Conservation (phyloP, 1,139 yeast genomes). For the Kodamaea alishanica region DNA sequence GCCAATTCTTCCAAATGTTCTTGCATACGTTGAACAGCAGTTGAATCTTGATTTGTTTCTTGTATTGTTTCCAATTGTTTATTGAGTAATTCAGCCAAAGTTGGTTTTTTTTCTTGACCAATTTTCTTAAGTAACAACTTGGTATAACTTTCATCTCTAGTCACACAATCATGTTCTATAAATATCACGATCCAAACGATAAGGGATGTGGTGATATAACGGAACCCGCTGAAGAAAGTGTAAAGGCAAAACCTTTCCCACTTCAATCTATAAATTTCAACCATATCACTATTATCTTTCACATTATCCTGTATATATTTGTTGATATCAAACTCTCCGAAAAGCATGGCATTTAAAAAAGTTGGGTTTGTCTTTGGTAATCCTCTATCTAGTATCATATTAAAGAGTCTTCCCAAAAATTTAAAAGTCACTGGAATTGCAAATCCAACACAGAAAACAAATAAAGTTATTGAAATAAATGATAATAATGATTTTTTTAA, state of each 20-base stretch:
- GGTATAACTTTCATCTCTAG: slow-evolving; percentile 61
- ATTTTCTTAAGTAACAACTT: slow-evolving; percentile 53
- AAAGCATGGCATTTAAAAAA: slow-evolving; percentile 41
- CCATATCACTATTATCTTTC: background rate
- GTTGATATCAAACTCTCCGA: slow-evolving; percentile 38
- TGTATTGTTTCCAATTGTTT: slow-evolving; percentile 13
- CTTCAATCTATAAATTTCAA: background rate
- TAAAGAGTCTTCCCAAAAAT: slow-evolving; percentile 46
- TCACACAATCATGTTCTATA: slow-evolving; percentile 69
- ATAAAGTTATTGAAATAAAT: slow-evolving; percentile 29
- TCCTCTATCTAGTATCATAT: slow-evolving; percentile 52
- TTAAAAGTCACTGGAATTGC: slow-evolving; percentile 61
- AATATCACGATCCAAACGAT: slow-evolving; percentile 47
- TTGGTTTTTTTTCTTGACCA: slow-evolving; percentile 53
- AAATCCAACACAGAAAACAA: slow-evolving; percentile 39
- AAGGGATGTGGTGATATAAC: slow-evolving; percentile 36
- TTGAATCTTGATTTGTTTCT: background rate
- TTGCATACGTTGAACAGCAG: too few relatives aligned
- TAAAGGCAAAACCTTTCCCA: slow-evolving; percentile 23
- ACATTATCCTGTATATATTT: slow-evolving; percentile 2
- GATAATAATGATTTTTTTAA: slow-evolving; percentile 23
- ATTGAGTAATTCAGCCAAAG: slow-evolving; percentile 38
- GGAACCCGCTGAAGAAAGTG: slow-evolving; percentile 42
- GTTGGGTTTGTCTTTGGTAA: slow-evolving; percentile 38
- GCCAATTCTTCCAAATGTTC: too few relatives aligned